Evolutionary conservation across 1,139 yeast species (phyloP), one percentile per base, ranked within the genome.

Genomic region (Candida glucosophila): DNA sequence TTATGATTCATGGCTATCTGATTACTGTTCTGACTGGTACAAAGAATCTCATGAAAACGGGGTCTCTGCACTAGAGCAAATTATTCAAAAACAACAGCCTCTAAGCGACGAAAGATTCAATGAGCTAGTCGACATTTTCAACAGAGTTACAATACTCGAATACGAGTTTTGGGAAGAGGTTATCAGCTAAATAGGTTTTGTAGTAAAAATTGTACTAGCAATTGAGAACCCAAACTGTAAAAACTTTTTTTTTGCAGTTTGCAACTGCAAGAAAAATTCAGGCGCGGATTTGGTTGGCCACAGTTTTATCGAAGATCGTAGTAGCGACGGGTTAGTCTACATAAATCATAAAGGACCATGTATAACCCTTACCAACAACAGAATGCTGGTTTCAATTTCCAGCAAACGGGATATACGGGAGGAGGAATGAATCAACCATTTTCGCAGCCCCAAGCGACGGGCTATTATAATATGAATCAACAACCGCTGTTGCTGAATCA

Each of bases 121-220:
- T 12, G 61, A 65, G 30, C 53, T 78, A 28, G 67, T 76, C 2
- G 66, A 64, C 14, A 69, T 78, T 12, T 80, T 77, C 43, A 67
- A 64, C 20, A 60, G 65, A 14, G 85, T 77, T 4, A 66, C 78
- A 13, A 41, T 50, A 25, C 55, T 79, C 32, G 92, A 80, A 44
- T 58, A 70, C 14, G 59, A 55, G 14, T 80, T 80, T 44, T 80
- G 92, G 92, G 63, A 64, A 38, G 71, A 61, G 34, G 62, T 59
- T 14, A 23, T 24, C 29, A n/a, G n/a, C n/a, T n/a, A n/a, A n/a
- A n/a, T n/a, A n/a, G n/a, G n/a, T n/a, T n/a, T n/a, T n/a, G n/a
- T n/a, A n/a, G n/a, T n/a, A n/a, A n/a, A n/a, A n/a, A n/a, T n/a
- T n/a, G n/a, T n/a, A n/a, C n/a, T n/a, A n/a, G n/a, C n/a, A n/a